Percentiles rank a stretch among this genome's conserved stretches.
phyloP scores from a whole-genome alignment of 2,329 filamentous ascomycete genomes.

The Colletotrichum eleusines region DNA sequence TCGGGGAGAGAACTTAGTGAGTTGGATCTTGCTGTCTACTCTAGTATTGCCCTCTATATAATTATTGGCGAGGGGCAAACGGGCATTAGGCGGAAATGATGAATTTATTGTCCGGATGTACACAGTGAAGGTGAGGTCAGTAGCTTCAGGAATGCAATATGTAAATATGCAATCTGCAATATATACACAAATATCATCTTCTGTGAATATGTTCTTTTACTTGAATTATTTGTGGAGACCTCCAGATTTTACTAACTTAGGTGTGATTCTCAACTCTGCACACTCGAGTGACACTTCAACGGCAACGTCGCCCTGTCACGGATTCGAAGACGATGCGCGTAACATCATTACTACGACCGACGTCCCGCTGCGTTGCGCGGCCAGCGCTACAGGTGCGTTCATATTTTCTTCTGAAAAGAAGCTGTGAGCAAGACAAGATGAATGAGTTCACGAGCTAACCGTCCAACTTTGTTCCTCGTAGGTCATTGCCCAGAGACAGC shows the following conservation, averaged over 20 bases:
- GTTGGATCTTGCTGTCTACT: background rate
- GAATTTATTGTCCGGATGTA: too few species aligned
- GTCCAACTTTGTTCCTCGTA: background rate
- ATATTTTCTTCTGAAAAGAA: too few species aligned
- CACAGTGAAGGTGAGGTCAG: too few species aligned
- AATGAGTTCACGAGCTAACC: slow-evolving; percentile 4
- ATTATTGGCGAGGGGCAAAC: too few species aligned
- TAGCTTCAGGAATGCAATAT: background rate
- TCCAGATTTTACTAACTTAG: slow-evolving; percentile 21
- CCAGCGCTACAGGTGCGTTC: slow-evolving; percentile 16
- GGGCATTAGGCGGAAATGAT: background rate
- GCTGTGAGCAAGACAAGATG: background rate
- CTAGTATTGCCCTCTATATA: too few species aligned
- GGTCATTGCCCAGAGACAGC: slow-evolving; percentile 11
- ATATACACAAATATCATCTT: background rate
- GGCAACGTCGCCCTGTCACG: background rate
- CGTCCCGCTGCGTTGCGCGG: slow-evolving; percentile 11
- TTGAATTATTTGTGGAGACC: slow-evolving; percentile 14
- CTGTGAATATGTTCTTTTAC: background rate
- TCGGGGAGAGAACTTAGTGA: too few species aligned
- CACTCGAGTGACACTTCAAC: background rate
- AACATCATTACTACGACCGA: slow-evolving; percentile 27
- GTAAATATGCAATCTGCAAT: background rate
- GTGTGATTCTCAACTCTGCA: background rate
- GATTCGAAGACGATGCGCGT: slow-evolving; percentile 28